phyloP scores from a whole-genome alignment of 2,329 filamentous ascomycete species.

The Colletotrichum ledebouriae region DNA sequence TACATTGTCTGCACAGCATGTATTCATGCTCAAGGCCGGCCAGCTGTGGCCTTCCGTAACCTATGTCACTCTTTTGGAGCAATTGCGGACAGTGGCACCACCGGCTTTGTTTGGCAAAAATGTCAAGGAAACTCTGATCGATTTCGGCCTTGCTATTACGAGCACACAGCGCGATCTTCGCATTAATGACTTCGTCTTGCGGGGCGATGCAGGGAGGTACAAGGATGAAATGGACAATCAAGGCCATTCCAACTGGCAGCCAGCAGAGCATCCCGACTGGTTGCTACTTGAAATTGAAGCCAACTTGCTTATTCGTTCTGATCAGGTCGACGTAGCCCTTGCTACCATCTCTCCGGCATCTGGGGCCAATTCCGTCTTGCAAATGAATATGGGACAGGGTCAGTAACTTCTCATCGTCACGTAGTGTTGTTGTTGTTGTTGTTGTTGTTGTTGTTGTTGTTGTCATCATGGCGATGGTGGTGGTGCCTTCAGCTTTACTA shows the following conservation, averaged over 20 bases:
- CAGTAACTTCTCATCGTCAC: constrained; percentile 40
- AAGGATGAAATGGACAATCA: constrained; percentile 59
- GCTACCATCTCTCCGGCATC: constrained; percentile 70
- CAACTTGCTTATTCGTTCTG: constrained; percentile 71
- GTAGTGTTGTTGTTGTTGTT: no score
- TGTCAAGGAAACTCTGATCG: constrained; percentile 57
- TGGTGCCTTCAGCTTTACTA: not conserved
- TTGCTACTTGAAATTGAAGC: constrained; percentile 76
- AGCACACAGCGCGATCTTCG: constrained; percentile 60
- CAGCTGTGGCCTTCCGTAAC: constrained; percentile 62
- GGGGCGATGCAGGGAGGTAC: constrained; percentile 47
- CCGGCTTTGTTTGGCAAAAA: constrained; percentile 48
- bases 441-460: no score
- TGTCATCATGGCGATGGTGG: no score
- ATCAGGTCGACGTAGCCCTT: constrained; percentile 72
- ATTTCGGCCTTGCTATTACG: constrained; percentile 59
- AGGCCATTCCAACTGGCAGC: constrained; percentile 71
- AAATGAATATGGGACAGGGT: constrained; percentile 77
- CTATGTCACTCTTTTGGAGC: constrained; percentile 58
- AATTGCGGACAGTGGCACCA: constrained; percentile 55
- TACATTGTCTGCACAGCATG: constrained; percentile 39
- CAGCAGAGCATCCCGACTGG: constrained; percentile 70
- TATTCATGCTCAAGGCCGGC: constrained; percentile 57
- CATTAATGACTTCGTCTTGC: constrained; percentile 51
- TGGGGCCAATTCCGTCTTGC: constrained; percentile 69